phyloP scores from a whole-genome alignment of 306 rosid species.

The Ochetophila trinervis region DNA sequence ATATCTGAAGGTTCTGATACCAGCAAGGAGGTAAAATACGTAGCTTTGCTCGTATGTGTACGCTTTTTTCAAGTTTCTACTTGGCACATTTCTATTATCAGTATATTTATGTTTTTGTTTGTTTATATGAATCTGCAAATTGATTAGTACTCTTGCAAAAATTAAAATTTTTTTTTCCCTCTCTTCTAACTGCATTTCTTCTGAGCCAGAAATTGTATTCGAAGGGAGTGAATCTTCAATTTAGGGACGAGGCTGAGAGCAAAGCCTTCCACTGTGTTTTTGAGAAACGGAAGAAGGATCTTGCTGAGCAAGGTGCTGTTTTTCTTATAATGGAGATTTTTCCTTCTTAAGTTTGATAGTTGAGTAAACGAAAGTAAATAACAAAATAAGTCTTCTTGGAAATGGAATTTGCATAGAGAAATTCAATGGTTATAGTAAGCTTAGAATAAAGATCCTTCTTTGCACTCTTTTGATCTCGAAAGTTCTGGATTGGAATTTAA shows the following conservation, averaged over 20 bases:
- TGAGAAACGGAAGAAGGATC: constrained; percentile 68
- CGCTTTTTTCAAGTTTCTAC: neutral
- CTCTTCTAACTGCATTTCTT: constrained; percentile 29
- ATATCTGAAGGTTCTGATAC: constrained; percentile 47
- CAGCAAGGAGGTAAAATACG: constrained; percentile 45
- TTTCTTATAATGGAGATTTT: constrained; percentile 15
- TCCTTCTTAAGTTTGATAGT: neutral
- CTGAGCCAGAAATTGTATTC: constrained; percentile 59
- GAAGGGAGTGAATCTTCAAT: constrained; percentile 55
- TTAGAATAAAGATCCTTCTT: neutral
- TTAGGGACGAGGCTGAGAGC: constrained; percentile 75
- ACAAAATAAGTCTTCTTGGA: neutral
- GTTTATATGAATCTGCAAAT: neutral
- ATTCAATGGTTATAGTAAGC: neutral
- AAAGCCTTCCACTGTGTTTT: constrained; percentile 61
- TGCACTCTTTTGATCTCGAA: too few species aligned
- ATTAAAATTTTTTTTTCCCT: neutral
- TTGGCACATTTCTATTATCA: neutral
- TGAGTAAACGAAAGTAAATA: neutral
- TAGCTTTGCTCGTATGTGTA: too few species aligned
- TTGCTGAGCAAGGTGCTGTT: constrained; percentile 57
- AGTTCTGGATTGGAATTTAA: too few species aligned
- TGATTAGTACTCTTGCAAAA: neutral
- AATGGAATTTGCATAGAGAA: neutral
- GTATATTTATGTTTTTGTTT: neutral